Percentiles rank a stretch among this genome's conserved stretches.
Evolutionary conservation across 495 filamentous ascomycete genomes (phyloP).

Genomic region (Amphirosellinia nigrospora): DNA sequence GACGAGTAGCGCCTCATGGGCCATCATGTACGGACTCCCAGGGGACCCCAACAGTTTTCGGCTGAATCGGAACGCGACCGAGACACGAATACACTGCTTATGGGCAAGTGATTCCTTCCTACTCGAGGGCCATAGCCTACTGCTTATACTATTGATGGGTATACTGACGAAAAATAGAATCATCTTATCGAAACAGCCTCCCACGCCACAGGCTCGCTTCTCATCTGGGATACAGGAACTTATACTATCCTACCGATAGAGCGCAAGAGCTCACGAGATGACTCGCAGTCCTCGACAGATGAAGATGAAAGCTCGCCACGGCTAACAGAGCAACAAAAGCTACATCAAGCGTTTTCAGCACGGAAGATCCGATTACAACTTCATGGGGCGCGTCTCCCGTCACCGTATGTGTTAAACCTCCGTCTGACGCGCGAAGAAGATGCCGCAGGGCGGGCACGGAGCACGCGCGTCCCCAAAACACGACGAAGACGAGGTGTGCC

Average conservation of each 20-base stretch:
- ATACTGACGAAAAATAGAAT: slow-evolving; percentile 51
- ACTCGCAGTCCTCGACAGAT: slow-evolving; percentile 50
- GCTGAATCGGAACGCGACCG: slow-evolving; percentile 66
- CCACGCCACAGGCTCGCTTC: slow-evolving; percentile 62
- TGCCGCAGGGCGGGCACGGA: slow-evolving; percentile 40
- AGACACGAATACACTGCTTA: slow-evolving; percentile 69
- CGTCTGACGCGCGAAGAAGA: slow-evolving; percentile 60
- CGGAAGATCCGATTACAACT: slow-evolving; percentile 68
- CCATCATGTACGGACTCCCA: slow-evolving; percentile 70
- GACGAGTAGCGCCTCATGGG: slow-evolving; percentile 67
- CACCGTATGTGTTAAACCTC: slow-evolving; percentile 62
- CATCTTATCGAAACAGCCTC: slow-evolving; percentile 72
- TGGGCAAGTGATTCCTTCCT: slow-evolving; percentile 56
- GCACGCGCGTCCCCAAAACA: slow-evolving; percentile 25
- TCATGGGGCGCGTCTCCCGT: slow-evolving; percentile 63
- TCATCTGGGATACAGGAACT: slow-evolving; percentile 75
- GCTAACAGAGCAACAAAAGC: slow-evolving; percentile 58
- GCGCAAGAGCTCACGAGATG: slow-evolving; percentile 21
- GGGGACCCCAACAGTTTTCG: slow-evolving; percentile 66
- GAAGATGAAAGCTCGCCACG: slow-evolving; percentile 45
- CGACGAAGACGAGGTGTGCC: slow-evolving; percentile 28
- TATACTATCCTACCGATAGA: slow-evolving; percentile 59
- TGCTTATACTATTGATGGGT: not conserved
- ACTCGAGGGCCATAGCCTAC: not conserved
- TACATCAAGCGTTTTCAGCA: slow-evolving; percentile 60